Evolutionary conservation across 2,329 filamentous ascomycete genomes (phyloP).

Genomic region (Verticillium klebahnii): DNA sequence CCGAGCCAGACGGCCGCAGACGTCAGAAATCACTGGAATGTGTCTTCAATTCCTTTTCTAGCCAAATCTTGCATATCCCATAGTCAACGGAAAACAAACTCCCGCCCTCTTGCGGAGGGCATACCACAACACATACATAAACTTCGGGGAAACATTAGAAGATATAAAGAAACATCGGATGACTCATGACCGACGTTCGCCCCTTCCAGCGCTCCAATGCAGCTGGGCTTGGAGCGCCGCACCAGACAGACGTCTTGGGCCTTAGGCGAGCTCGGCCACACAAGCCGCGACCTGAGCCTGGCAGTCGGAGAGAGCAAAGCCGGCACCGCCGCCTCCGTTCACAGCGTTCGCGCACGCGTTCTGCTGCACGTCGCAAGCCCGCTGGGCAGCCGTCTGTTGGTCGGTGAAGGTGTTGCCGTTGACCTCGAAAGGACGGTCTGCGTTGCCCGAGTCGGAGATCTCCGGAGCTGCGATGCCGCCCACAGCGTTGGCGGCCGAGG

Average conservation of each 20-base stretch:
- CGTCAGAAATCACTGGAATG: constrained; percentile 13
- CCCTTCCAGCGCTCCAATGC: not conserved
- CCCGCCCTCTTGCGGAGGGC: constrained; percentile 5
- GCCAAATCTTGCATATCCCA: constrained; percentile 11
- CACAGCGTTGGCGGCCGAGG: constrained; percentile 29
- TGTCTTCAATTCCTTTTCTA: constrained; percentile 14
- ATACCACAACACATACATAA: constrained; percentile 11
- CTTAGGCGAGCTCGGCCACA: constrained; percentile 21
- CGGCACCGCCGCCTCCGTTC: constrained; percentile 41
- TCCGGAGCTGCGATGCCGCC: constrained; percentile 48
- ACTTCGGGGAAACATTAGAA: constrained; percentile 13
- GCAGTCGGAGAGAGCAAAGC: constrained; percentile 45
- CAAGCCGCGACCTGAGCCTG: constrained; percentile 46
- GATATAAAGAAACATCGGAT: constrained; percentile 9
- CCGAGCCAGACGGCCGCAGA: not conserved
- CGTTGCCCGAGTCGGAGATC: constrained; percentile 42
- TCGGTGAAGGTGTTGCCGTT: constrained; percentile 55
- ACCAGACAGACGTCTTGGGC: not conserved
- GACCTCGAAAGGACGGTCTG: constrained; percentile 48
- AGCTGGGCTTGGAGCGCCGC: constrained; percentile 2
- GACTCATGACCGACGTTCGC: not conserved
- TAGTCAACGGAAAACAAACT: constrained; percentile 6
- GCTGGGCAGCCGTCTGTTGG: constrained; percentile 49
- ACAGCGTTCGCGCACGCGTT: constrained; percentile 54
- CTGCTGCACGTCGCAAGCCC: constrained; percentile 60